phyloP scores from a whole-genome alignment of 768 basidiomycete genomes.

The Tulasnella sp. region DNA sequence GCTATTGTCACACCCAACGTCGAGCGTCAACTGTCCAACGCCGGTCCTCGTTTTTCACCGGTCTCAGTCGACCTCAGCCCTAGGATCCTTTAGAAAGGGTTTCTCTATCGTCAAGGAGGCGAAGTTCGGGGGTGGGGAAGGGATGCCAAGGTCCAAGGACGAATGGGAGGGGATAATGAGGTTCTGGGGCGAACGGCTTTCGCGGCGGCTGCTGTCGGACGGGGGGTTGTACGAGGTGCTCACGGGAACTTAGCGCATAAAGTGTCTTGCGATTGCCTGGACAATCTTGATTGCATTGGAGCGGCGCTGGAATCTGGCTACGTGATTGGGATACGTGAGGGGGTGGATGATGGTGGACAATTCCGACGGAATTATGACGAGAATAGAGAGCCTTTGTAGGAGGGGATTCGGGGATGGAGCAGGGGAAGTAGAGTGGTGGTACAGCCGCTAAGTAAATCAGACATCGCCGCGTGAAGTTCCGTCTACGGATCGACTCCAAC shows the following conservation, averaged over 20 bases:
- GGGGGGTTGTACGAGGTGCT: conserved; percentile 44
- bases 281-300: no score
- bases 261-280: no score
- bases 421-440: no score
- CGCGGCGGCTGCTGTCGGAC: conserved; percentile 42
- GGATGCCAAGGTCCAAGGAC: conserved; percentile 63
- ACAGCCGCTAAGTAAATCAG: no score
- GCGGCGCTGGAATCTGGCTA: no score
- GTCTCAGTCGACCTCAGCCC: conserved; percentile 34
- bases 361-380: no score
- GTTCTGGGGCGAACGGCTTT: conserved; percentile 68
- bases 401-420: no score
- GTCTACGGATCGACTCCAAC: no score
- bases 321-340: no score
- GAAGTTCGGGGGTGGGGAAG: conserved; percentile 29
- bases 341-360: no score
- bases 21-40: conserved; percentile 38
- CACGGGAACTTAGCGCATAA: not conserved
- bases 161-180: conserved; percentile 80
- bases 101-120: conserved; percentile 39
- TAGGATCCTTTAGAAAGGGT: conserved; percentile 49
- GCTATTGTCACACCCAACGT: conserved; percentile 64
- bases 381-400: no score
- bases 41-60: conserved; percentile 52
- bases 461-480: no score